These are phyloP conservation scores for Cairneyella variabilis DNA, from an alignment of 495 filamentous ascomycete species.

Conservation along the genomic window DNA sequence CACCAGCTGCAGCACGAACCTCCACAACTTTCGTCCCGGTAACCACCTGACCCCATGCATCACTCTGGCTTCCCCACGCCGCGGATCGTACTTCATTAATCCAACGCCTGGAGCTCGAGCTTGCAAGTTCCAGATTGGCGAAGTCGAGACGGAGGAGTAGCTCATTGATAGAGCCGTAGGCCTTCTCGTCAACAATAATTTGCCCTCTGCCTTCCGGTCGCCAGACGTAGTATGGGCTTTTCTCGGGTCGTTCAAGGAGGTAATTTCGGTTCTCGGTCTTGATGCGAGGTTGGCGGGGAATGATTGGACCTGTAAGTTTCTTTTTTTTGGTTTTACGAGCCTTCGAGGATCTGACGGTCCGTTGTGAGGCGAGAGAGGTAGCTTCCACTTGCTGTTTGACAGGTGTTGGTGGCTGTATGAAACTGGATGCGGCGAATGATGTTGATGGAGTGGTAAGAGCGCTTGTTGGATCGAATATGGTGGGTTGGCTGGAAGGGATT, in stretches of 20 bases:
- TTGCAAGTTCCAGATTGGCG: conserved; percentile 62
- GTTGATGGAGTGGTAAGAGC: conserved; percentile 11
- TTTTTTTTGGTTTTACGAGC: conserved; percentile 22
- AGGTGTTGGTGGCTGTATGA: not conserved
- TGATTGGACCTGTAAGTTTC: conserved; percentile 49
- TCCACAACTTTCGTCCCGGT: conserved; percentile 20
- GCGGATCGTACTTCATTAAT: conserved; percentile 51
- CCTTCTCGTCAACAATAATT: conserved; percentile 62
- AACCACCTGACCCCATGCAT: conserved; percentile 22
- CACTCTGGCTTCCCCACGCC: conserved; percentile 38
- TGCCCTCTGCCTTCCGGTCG: conserved; percentile 62
- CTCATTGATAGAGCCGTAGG: conserved; percentile 75
- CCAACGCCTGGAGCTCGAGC: conserved; percentile 69
- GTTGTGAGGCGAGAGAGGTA: not conserved
- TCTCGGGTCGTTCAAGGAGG: conserved; percentile 34
- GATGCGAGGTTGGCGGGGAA: conserved; percentile 49
- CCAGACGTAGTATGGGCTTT: conserved; percentile 65
- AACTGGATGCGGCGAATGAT: conserved; percentile 18
- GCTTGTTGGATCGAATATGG: not conserved
- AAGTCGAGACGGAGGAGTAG: conserved; percentile 84
- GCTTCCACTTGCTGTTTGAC: not conserved
- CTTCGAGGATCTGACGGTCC: not conserved
- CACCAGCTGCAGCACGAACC: conserved; percentile 9
- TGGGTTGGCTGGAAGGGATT: not conserved
- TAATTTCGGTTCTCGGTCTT: conserved; percentile 47